Evolutionary conservation across 257 asterid species (phyloP).

Genomic region (Apocynum venetum): DNA sequence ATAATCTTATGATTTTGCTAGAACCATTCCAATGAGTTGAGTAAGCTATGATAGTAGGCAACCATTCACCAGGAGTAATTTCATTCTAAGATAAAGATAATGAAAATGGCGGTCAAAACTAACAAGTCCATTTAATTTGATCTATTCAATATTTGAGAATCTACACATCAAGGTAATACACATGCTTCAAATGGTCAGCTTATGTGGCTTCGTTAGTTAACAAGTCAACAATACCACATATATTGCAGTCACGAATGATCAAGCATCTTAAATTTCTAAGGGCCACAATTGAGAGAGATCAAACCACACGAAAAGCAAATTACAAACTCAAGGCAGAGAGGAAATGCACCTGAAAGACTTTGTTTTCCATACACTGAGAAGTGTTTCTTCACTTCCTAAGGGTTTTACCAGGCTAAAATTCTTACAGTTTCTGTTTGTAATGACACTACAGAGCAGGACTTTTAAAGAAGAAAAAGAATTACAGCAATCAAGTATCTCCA

Average conservation of each 20-base stretch:
- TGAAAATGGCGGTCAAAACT: not conserved
- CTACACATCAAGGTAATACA: not conserved
- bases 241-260: not conserved
- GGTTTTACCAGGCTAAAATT: not conserved
- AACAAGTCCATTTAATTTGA: not conserved
- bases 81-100: not conserved
- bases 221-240: not conserved
- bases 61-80: not conserved
- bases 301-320: not conserved
- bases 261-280: not conserved
- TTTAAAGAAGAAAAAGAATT: not conserved
- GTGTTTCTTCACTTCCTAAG: not conserved
- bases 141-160: not conserved
- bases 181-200: not conserved
- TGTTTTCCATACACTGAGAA: not conserved
- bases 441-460: not conserved
- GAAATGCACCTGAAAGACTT: not conserved
- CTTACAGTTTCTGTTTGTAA: not conserved
- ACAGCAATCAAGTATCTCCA: not conserved
- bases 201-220: not conserved
- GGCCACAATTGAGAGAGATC: not conserved
- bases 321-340: not conserved
- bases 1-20: not conserved
- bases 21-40: not conserved
- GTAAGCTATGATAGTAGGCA: not conserved